phyloP scores from a whole-genome alignment of 768 basidiomycete species.

The Fistulinella prunicolor region DNA sequence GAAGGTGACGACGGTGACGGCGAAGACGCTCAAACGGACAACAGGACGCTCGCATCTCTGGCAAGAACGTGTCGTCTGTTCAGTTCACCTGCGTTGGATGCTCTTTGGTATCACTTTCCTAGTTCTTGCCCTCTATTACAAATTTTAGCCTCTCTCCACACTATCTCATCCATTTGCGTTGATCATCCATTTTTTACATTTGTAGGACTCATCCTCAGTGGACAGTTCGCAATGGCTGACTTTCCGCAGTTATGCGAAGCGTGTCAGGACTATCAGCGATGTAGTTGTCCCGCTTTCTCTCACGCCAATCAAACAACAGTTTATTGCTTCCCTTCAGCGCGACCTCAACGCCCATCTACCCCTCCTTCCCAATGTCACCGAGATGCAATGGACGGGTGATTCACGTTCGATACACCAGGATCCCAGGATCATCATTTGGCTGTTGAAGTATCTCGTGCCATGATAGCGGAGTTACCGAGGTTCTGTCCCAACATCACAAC shows the following conservation, averaged over 20 bases:
- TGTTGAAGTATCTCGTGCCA: conserved; percentile 13
- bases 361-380: conserved; percentile 21
- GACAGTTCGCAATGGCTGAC: conserved; percentile 17
- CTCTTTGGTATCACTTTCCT: conserved; percentile 12
- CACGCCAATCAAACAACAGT: background rate
- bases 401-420: conserved; percentile 1
- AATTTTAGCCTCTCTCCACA: background rate
- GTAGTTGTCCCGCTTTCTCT: conserved; percentile 1
- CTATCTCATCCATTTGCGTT: background rate
- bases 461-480: conserved; percentile 13
- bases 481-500: conserved; percentile 22
- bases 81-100: conserved; percentile 14
- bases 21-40: background rate
- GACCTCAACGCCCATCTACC: conserved; percentile 5
- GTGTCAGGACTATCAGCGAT: conserved; percentile 15
- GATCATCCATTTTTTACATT: too few relatives aligned
- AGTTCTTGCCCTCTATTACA: conserved; percentile 11
- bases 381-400: conserved; percentile 14
- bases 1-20: too few relatives aligned
- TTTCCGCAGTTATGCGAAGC: conserved; percentile 22
- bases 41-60: conserved; percentile 9
- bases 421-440: conserved; percentile 12
- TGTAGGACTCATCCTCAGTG: background rate
- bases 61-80: conserved; percentile 13
- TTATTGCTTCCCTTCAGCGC: conserved; percentile 6